Evolutionary conservation across 768 basidiomycete genomes (phyloP).

Genomic region (Calocera viscosa): DNA sequence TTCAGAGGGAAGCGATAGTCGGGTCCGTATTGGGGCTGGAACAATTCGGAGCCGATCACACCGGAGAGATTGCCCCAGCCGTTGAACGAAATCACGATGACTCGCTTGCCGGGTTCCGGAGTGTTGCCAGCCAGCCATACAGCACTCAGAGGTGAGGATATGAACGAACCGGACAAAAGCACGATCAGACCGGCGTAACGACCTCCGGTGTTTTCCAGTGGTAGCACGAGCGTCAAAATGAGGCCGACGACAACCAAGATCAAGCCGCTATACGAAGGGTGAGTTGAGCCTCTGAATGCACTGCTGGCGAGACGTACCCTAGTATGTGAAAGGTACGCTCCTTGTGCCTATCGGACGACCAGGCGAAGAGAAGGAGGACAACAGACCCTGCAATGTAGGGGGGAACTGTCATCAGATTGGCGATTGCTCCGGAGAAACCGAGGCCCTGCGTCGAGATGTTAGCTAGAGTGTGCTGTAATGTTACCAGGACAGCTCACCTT

Average conservation of each 20-base stretch:
- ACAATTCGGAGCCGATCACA: conserved; percentile 13
- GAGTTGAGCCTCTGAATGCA: background rate
- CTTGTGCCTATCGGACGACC: conserved; percentile 23
- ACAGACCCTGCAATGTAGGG: conserved; percentile 18
- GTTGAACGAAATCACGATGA: conserved; percentile 15
- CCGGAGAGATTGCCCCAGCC: conserved; percentile 16
- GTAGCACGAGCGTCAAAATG: background rate
- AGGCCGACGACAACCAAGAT: background rate
- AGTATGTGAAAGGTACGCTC: conserved; percentile 25
- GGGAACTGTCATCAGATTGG: conserved; percentile 13
- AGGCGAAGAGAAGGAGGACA: conserved; percentile 23
- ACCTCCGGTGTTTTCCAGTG: background rate
- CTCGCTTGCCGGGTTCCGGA: conserved; percentile 15
- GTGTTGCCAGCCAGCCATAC: conserved; percentile 14
- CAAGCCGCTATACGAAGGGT: background rate
- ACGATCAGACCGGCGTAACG: background rate
- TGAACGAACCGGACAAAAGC: background rate
- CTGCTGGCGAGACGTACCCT: background rate
- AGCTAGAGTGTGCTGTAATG: background rate
- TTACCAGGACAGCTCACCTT: background rate
- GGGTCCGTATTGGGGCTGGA: conserved; percentile 15
- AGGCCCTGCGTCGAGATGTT: background rate
- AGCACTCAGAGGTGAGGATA: background rate
- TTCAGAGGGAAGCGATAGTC: conserved; percentile 14
- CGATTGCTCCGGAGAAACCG: background rate